A percentile compares a stretch with the other conserved stretches of the same genome.
Conservation (phyloP, 1,284 basidiomycete species). For the Ustilago loliicola region DNA sequence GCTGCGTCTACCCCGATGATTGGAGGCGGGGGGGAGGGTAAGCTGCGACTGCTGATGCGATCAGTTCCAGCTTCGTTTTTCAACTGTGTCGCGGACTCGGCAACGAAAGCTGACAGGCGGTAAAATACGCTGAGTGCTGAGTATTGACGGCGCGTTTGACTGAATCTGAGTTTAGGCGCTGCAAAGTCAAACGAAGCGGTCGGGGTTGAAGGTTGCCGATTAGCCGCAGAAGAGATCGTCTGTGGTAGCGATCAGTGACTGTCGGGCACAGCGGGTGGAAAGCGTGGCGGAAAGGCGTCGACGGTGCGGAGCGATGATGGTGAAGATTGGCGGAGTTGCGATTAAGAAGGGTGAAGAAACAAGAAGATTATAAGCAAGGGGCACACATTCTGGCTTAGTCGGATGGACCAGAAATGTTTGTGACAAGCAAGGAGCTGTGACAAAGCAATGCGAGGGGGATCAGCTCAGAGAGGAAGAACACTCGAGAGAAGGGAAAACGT, state of each 20-base stretch:
- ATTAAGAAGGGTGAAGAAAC: background rate
- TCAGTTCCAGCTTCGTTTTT: too few relatives aligned
- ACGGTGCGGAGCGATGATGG: conserved; percentile 5
- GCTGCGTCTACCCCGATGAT: too few relatives aligned
- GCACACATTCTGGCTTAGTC: conserved; percentile 9
- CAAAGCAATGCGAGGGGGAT: conserved; percentile 9
- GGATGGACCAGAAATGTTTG: conserved; percentile 23
- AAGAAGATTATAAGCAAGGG: conserved; percentile 21
- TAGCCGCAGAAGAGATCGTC: background rate
- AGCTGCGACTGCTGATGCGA: too few relatives aligned
- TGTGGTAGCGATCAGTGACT: too few relatives aligned
- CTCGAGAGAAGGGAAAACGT: background rate
- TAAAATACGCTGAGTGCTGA: too few relatives aligned
- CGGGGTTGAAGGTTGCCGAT: too few relatives aligned
- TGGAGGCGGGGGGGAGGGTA: too few relatives aligned
- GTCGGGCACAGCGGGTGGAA: too few relatives aligned
- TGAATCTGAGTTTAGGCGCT: background rate
- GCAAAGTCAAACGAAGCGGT: too few relatives aligned
- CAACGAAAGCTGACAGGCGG: too few relatives aligned
- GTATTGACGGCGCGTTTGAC: background rate
- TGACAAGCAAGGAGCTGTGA: conserved; percentile 18
- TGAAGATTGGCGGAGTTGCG: background rate
- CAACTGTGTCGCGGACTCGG: too few relatives aligned
- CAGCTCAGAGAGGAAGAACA: background rate
- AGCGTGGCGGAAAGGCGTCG: background rate